phyloP scores from a whole-genome alignment of 2,329 filamentous ascomycete genomes.

The Davidsoniella australis region DNA sequence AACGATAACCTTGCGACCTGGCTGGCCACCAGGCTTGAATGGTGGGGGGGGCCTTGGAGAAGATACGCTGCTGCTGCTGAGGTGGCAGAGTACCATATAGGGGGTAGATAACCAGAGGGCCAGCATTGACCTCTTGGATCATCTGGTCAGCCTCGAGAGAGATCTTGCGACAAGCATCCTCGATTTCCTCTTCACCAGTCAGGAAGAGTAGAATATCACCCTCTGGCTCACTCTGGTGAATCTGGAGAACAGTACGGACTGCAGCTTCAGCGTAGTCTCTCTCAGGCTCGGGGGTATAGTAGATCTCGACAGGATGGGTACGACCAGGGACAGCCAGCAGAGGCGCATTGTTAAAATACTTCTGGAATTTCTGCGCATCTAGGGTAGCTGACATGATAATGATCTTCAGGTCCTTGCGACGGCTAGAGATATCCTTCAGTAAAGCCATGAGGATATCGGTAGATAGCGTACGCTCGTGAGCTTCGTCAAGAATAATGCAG shows the following conservation, averaged over 20 bases:
- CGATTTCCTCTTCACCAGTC: conserved; percentile 96
- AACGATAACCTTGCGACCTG: conserved; percentile 86
- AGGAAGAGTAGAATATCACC: conserved; percentile 90
- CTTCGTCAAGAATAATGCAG: conserved; percentile 96
- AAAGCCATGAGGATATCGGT: conserved; percentile 97
- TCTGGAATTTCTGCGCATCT: conserved; percentile 94
- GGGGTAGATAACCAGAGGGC: conserved; percentile 77
- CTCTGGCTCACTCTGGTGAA: conserved; percentile 81
- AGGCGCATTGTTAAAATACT: conserved; percentile 89
- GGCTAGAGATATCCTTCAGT: conserved; percentile 70
- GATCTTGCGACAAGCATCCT: conserved; percentile 89
- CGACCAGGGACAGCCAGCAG: conserved; percentile 85
- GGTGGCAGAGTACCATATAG: conserved; percentile 89
- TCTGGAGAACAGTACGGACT: conserved; percentile 86
- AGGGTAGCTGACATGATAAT: conserved; percentile 98
- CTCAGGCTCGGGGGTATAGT: conserved; percentile 93
- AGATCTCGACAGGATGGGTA: conserved; percentile 94
- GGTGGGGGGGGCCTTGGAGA: conserved; percentile 68
- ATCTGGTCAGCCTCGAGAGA: conserved; percentile 80
- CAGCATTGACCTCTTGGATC: conserved; percentile 76
- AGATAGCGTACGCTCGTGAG: conserved; percentile 90
- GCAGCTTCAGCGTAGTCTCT: conserved; percentile 93
- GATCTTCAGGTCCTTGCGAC: conserved; percentile 83
- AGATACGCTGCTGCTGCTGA: conserved; percentile 85
- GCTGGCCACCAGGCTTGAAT: conserved; percentile 55